Evolutionary conservation across 305 asterid species (phyloP).

Genomic region (Salvia sclarea): DNA sequence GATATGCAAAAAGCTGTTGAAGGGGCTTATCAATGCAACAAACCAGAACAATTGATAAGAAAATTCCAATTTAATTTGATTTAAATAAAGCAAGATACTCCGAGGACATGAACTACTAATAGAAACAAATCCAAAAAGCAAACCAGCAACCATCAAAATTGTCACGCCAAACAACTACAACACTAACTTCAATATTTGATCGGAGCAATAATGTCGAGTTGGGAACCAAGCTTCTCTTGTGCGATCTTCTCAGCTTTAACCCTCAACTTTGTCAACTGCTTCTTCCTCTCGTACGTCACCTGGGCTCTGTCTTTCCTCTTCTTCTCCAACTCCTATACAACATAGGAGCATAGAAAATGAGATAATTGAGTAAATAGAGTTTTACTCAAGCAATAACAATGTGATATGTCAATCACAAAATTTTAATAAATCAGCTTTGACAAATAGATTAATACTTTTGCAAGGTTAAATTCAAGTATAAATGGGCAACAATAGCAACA

Average conservation of each 20-base stretch:
- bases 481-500: neutral
- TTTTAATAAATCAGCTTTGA: neutral
- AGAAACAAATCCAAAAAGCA: constrained; percentile 1
- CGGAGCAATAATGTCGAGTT: constrained; percentile 60
- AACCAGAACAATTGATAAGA: neutral
- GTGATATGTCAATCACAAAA: neutral
- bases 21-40: neutral
- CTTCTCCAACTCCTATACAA: constrained; percentile 68
- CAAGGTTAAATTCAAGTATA: no score
- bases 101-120: neutral
- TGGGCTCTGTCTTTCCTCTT: constrained; percentile 92
- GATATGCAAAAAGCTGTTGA: neutral
- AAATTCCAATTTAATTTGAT: neutral
- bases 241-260: constrained; percentile 72
- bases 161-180: constrained; percentile 9
- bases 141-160: constrained; percentile 24
- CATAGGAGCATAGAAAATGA: neutral
- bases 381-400: neutral
- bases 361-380: neutral
- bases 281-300: constrained; percentile 70
- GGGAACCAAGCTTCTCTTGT: constrained; percentile 76
- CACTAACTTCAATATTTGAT: constrained; percentile 53
- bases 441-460: neutral
- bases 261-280: constrained; percentile 68
- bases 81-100: neutral